Base-by-base conservation (phyloP, 2,329 filamentous ascomycete species). In the Aureobasidium sp. region DNA sequence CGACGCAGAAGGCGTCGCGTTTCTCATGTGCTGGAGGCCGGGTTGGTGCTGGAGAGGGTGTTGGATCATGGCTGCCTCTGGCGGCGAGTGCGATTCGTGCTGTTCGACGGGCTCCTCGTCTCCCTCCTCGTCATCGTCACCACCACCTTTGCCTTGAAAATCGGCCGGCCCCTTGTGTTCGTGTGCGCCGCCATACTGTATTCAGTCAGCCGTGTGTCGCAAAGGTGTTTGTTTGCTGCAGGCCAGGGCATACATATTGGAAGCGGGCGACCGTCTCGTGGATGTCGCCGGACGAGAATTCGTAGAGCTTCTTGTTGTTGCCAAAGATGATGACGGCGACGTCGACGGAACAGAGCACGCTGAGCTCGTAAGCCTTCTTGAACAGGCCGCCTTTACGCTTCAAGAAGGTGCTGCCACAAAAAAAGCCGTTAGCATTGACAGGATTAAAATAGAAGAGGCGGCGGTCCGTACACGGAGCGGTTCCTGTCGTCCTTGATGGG, bases 301-400 rank as follows among this genome's bases (percentile, higher is more conserved):
- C 91, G 75, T 97, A 96, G 27, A 99, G 82, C 78, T 97, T 97
- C 82, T 97, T 99, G 76, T 99, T 99, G 77, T 90, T 92, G 65
- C 93, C 93, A 71, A 97, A 97, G 70, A 99, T 96, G 74, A 99
- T 94, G 70, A 99, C 94, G 42, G 94, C 94, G 67, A 99, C 94
- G 74, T 99, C 94, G 73, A 99, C 94, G 40, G 92, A 96, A 75
- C 94, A 99, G 64, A 99, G 87, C 49, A 99, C 94, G 57, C 93
- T 96, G 57, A 99, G 83, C 81, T 99, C 94, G 74, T 99, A 92
- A 58, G 94, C 94, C 84, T 99, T 99, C 81, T 99, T 99, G 83
- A 99, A 99, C 53, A 99, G 81, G 69, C 94, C 94, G 69, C 93
- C 94, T 77, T 99, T 99, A 78, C 94, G 89, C 82, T 99, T 99